Evolutionary conservation across 495 filamentous ascomycete species (phyloP).

Genomic region (Aspergillus bridgeri): DNA sequence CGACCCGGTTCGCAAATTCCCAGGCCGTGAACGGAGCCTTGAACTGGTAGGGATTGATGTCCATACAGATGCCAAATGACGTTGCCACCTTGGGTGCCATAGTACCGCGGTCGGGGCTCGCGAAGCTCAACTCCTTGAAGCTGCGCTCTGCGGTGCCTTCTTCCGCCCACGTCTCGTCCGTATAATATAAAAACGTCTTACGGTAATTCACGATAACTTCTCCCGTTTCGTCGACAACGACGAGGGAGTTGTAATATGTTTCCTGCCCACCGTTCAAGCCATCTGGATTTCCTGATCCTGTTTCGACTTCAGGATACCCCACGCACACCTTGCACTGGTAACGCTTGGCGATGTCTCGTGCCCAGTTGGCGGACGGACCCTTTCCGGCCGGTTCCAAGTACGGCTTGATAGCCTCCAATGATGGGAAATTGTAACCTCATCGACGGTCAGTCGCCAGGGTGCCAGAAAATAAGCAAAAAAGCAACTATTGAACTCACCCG

Average conservation of each 20-base stretch:
- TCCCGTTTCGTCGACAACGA: conserved; percentile 72
- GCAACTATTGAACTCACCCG: conserved; percentile 54
- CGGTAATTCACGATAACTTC: conserved; percentile 77
- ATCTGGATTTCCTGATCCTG: neutral
- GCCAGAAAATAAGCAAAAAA: conserved; percentile 4
- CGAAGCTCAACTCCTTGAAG: conserved; percentile 35
- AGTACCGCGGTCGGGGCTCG: neutral
- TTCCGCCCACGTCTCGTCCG: conserved; percentile 85
- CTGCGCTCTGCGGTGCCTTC: conserved; percentile 64
- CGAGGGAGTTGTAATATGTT: conserved; percentile 74
- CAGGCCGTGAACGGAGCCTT: conserved; percentile 71
- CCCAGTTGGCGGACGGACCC: conserved; percentile 79
- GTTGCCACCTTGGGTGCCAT: conserved; percentile 44
- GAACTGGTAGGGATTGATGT: conserved; percentile 69
- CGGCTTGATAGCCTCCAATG: conserved; percentile 69
- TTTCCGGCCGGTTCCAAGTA: conserved; percentile 74
- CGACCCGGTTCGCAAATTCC: conserved; percentile 79
- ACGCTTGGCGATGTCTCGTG: conserved; percentile 64
- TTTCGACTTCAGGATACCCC: conserved; percentile 77
- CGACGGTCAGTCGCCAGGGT: neutral
- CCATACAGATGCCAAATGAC: conserved; percentile 87
- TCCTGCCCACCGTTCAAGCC: conserved; percentile 18
- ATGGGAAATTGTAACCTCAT: conserved; percentile 87
- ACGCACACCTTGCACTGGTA: conserved; percentile 78
- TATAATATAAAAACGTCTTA: conserved; percentile 86